These are phyloP conservation scores for Carex parvula DNA, from an alignment of 176 grass and related monocot species.

Conservation along the genomic window DNA sequence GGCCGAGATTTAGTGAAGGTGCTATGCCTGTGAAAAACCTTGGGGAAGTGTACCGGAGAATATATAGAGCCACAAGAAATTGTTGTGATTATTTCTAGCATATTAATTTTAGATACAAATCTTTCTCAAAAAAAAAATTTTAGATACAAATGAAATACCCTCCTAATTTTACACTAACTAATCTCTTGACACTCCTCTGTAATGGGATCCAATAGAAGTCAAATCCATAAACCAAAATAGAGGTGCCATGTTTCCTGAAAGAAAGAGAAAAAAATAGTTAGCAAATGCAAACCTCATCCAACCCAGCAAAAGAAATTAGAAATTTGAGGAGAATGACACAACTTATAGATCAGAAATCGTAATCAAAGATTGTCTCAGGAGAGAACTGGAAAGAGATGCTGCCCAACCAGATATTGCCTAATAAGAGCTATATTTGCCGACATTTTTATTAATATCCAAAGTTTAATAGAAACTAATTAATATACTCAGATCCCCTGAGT, in stretches of 20 bases:
- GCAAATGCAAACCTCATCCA: background rate
- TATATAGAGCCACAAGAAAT: background rate
- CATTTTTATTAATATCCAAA: too few species aligned
- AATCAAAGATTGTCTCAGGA: background rate
- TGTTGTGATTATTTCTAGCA: background rate
- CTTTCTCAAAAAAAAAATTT: too few species aligned
- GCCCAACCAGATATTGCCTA: background rate
- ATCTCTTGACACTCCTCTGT: background rate
- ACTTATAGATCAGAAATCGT: background rate
- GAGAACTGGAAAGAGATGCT: background rate
- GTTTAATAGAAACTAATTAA: too few species aligned
- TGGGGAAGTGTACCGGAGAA: background rate
- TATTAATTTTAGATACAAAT: background rate
- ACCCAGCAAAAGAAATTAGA: background rate
- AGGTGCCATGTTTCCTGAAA: background rate
- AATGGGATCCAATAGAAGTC: background rate
- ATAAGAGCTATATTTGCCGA: background rate
- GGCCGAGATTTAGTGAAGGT: constrained; percentile 25
- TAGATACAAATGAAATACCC: background rate
- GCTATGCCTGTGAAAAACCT: background rate
- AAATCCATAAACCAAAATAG: background rate
- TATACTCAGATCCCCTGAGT: too few species aligned
- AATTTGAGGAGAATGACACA: background rate
- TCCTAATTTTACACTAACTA: background rate
- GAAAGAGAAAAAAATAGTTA: background rate